These are phyloP conservation scores for Thelephora aurantiotincta DNA, from an alignment of 768 basidiomycete genomes.

Conservation along the genomic window DNA sequence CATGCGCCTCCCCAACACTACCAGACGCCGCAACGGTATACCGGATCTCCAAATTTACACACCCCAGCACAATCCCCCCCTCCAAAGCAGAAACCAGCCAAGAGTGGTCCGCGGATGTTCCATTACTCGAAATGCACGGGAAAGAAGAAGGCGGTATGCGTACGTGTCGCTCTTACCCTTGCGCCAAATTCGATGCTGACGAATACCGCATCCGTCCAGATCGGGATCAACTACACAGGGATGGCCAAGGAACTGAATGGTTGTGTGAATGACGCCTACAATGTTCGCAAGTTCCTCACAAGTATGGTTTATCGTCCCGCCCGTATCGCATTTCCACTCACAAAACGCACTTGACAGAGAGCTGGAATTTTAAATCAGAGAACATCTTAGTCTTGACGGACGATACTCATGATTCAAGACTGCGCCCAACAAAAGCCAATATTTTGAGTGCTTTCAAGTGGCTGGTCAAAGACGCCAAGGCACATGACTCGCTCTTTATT, in stretches of 20 bases:
- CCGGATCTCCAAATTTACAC: too few relatives aligned
- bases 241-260: conserved; percentile 56
- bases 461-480: conserved; percentile 70
- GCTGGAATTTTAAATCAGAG: conserved; percentile 22
- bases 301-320: conserved; percentile 25
- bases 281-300: conserved; percentile 65
- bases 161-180: conserved; percentile 23
- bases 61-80: background rate
- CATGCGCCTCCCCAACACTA: too few relatives aligned
- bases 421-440: conserved; percentile 65
- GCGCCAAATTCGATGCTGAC: background rate
- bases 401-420: conserved; percentile 43
- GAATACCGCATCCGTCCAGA: conserved; percentile 24
- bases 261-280: conserved; percentile 85
- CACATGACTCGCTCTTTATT: conserved; percentile 84
- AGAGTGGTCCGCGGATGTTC: conserved; percentile 24
- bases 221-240: conserved; percentile 82
- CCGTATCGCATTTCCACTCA: background rate
- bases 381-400: conserved; percentile 87
- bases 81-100: background rate
- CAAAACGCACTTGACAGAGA: conserved; percentile 4
- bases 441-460: conserved; percentile 83
- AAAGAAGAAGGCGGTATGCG: conserved; percentile 77
- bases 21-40: too few relatives aligned
- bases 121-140: conserved; percentile 86